Conservation (phyloP, 208 protist species). For the Trypanosoma lewisi region DNA sequence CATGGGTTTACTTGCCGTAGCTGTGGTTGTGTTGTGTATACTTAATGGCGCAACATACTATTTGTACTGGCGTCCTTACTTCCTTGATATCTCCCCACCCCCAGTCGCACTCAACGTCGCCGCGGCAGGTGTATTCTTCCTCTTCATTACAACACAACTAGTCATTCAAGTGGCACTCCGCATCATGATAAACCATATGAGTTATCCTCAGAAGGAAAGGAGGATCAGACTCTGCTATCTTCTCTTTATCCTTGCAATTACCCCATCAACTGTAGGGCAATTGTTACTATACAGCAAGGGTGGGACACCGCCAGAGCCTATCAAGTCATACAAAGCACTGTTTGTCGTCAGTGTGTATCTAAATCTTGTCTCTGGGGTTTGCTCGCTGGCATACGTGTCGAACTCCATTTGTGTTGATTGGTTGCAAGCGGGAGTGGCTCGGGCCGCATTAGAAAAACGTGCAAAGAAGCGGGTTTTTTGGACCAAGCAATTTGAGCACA, state of each 20-base stretch:
- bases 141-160: slow-evolving; percentile 12
- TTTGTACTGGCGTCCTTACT: slow-evolving; percentile 26
- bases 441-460: slow-evolving; percentile 1
- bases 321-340: background rate
- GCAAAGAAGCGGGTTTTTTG: slow-evolving; percentile 3
- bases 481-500: slow-evolving; percentile 12
- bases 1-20: slow-evolving; percentile 8
- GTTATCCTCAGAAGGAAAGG: background rate
- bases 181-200: slow-evolving; percentile 21
- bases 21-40: slow-evolving; percentile 11
- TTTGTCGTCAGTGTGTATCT: slow-evolving; percentile 16
- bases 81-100: background rate
- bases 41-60: slow-evolving; percentile 38
- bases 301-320: background rate
- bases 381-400: slow-evolving; percentile 14
- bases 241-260: slow-evolving; percentile 10
- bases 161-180: slow-evolving; percentile 16
- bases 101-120: slow-evolving; percentile 16
- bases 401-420: slow-evolving; percentile 18
- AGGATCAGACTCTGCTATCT: slow-evolving; percentile 7
- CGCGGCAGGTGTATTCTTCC: slow-evolving; percentile 19
- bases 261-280: slow-evolving; percentile 13
- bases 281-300: slow-evolving; percentile 5
- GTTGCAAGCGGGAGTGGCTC: slow-evolving; percentile 12
- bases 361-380: slow-evolving; percentile 3